Evolutionary conservation across 2,329 filamentous ascomycete species (phyloP).

Genomic region (Pochonia chlamydosporia): DNA sequence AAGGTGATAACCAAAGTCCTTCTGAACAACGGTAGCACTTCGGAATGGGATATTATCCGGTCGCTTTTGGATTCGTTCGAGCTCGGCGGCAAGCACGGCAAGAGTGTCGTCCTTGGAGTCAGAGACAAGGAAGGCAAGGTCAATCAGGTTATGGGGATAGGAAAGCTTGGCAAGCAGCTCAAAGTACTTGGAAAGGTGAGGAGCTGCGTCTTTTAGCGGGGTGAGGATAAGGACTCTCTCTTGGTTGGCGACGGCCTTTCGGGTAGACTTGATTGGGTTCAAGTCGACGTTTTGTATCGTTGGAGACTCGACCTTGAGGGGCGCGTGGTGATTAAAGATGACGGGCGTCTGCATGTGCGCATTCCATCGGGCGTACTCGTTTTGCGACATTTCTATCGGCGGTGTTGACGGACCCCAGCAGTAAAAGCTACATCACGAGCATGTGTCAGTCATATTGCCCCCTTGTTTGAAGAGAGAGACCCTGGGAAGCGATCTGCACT

Average conservation of each 20-base stretch:
- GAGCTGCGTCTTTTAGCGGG: conserved; percentile 82
- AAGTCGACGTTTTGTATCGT: conserved; percentile 78
- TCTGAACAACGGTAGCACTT: conserved; percentile 79
- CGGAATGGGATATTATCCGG: conserved; percentile 77
- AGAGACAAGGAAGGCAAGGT: conserved; percentile 88
- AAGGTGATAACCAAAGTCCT: conserved; percentile 76
- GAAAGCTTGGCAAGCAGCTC: conserved; percentile 84
- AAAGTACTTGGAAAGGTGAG: conserved; percentile 82
- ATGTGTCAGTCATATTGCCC: conserved; percentile 9
- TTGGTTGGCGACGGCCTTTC: conserved; percentile 70
- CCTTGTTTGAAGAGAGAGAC: not conserved
- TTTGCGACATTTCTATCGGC: conserved; percentile 91
- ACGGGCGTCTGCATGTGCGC: conserved; percentile 87
- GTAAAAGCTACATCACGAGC: conserved; percentile 65
- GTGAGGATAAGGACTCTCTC: conserved; percentile 90
- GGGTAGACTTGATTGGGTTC: conserved; percentile 76
- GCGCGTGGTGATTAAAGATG: conserved; percentile 90
- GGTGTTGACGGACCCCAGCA: conserved; percentile 94
- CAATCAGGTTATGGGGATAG: conserved; percentile 92
- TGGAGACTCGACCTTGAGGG: conserved; percentile 75
- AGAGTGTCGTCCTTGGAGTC: conserved; percentile 90
- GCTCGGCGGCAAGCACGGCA: conserved; percentile 75
- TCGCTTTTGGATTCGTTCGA: conserved; percentile 81
- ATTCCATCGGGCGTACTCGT: conserved; percentile 87
- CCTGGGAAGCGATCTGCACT: not conserved